Percentiles rank a stretch among this genome's conserved stretches.
Conservation (phyloP, 1,284 basidiomycete genomes). For the Austroboletus olivaceoglutinosus region DNA sequence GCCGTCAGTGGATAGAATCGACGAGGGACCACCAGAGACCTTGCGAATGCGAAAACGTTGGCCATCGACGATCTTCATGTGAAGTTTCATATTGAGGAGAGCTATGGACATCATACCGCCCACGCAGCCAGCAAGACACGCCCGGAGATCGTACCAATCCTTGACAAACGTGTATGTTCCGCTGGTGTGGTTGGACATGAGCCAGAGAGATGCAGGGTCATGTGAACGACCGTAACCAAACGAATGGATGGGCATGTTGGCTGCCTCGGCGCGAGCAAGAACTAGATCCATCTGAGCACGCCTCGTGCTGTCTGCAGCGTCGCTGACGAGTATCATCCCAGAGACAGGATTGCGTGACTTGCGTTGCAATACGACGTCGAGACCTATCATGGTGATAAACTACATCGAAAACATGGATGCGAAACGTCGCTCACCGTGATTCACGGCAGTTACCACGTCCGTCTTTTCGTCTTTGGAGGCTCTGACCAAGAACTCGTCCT, state of each 20-base stretch:
- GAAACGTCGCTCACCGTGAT: constrained; percentile 62
- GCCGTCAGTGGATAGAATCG: constrained; percentile 83
- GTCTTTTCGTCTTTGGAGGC: constrained; percentile 84
- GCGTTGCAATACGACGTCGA: constrained; percentile 92
- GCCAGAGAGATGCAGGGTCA: constrained; percentile 97
- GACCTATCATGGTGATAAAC: constrained; percentile 44
- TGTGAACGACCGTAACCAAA: constrained; percentile 96
- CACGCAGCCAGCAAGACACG: constrained; percentile 86
- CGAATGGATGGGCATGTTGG: constrained; percentile 93
- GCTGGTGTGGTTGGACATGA: constrained; percentile 95
- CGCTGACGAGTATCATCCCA: constrained; percentile 91
- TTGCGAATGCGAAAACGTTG: constrained; percentile 87
- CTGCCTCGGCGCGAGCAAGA: constrained; percentile 92
- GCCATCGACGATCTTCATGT: constrained; percentile 84
- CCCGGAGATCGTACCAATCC: constrained; percentile 92
- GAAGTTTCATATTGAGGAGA: constrained; percentile 84
- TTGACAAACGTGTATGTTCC: constrained; percentile 98
- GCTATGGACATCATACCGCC: constrained; percentile 95
- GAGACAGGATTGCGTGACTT: constrained; percentile 88
- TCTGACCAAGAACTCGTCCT: constrained; percentile 77
- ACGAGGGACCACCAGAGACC: constrained; percentile 80
- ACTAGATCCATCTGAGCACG: constrained; percentile 99
- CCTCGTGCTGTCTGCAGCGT: constrained; percentile 84
- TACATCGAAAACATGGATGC: background rate
- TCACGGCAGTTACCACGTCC: constrained; percentile 95